Evolutionary conservation across 805 yeast species (phyloP).

Genomic region (Candida silvicultrix): DNA sequence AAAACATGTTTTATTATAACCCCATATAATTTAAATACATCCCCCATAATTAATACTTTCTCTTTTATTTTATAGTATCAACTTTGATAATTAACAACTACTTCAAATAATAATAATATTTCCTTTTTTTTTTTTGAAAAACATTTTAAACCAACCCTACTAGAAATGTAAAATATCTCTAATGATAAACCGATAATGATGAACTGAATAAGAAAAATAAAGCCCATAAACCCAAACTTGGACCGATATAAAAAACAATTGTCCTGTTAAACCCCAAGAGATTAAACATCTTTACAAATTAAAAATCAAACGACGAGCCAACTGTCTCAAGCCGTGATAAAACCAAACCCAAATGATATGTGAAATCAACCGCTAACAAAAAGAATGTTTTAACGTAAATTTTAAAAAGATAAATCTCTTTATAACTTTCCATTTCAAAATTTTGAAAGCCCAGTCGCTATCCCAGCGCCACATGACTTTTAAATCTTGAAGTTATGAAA

Average conservation of each 20-base stretch:
- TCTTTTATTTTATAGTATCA: not conserved
- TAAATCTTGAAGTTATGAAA: not conserved
- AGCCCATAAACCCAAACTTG: not conserved
- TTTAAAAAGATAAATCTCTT: not conserved
- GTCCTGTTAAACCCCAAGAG: too few relatives aligned
- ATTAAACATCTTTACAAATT: not conserved
- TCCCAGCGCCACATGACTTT: slow-evolving; percentile 21
- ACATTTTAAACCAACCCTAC: too few relatives aligned
- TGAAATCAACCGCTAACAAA: not conserved
- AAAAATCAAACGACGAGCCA: slow-evolving; percentile 12
- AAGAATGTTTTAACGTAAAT: too few relatives aligned
- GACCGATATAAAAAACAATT: not conserved
- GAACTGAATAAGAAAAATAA: not conserved
- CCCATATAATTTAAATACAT: not conserved
- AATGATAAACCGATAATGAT: not conserved
- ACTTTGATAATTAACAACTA: not conserved
- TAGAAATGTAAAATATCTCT: too few relatives aligned
- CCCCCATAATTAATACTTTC: not conserved
- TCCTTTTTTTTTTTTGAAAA: too few relatives aligned
- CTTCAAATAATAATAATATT: not conserved
- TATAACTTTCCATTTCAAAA: not conserved
- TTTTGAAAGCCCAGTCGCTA: slow-evolving; percentile 19
- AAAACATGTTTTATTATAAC: not conserved
- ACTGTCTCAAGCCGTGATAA: slow-evolving; percentile 13
- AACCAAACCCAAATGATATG: not conserved